These are phyloP conservation scores for Tricholoma flavovirens DNA, from an alignment of 768 basidiomycete genomes.

Conservation along the genomic window DNA sequence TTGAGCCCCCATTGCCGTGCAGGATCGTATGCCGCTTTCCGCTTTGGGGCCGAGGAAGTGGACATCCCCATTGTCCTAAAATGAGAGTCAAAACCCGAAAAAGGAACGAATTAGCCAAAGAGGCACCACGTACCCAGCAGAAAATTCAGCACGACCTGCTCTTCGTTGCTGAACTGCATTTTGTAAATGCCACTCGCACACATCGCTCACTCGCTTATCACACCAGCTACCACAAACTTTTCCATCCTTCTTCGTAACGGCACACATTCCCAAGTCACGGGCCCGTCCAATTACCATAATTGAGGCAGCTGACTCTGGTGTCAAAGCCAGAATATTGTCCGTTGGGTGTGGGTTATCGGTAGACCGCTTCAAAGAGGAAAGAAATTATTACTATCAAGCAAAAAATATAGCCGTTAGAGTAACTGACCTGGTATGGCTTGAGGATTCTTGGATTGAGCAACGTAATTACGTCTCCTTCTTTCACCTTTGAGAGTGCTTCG, in stretches of 20 bases:
- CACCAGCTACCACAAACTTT: slow-evolving; percentile 84
- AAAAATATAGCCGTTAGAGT: background rate
- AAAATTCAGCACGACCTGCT: slow-evolving; percentile 81
- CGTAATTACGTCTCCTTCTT: slow-evolving; percentile 86
- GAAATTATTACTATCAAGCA: background rate
- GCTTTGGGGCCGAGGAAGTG: slow-evolving; percentile 41
- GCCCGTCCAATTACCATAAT: slow-evolving; percentile 85
- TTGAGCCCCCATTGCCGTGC: slow-evolving; percentile 70
- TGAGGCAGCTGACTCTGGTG: slow-evolving; percentile 74
- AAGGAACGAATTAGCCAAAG: background rate
- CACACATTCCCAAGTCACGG: slow-evolving; percentile 82
- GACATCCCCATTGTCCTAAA: slow-evolving; percentile 72
- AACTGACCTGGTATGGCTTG: slow-evolving; percentile 75
- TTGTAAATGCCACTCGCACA: slow-evolving; percentile 91
- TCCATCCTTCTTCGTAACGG: slow-evolving; percentile 71
- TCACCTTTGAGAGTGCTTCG: slow-evolving; percentile 78
- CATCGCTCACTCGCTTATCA: slow-evolving; percentile 79
- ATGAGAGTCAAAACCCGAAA: slow-evolving; percentile 1
- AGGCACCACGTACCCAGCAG: slow-evolving; percentile 54
- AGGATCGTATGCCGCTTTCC: slow-evolving; percentile 59
- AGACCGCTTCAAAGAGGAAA: slow-evolving; percentile 29
- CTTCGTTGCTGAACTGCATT: slow-evolving; percentile 70
- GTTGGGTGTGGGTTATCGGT: slow-evolving; percentile 66
- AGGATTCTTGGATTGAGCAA: slow-evolving; percentile 84
- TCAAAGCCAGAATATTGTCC: slow-evolving; percentile 79